Base-by-base conservation (phyloP, 2,329 filamentous ascomycete genomes). In the Eurotiales sp. region DNA sequence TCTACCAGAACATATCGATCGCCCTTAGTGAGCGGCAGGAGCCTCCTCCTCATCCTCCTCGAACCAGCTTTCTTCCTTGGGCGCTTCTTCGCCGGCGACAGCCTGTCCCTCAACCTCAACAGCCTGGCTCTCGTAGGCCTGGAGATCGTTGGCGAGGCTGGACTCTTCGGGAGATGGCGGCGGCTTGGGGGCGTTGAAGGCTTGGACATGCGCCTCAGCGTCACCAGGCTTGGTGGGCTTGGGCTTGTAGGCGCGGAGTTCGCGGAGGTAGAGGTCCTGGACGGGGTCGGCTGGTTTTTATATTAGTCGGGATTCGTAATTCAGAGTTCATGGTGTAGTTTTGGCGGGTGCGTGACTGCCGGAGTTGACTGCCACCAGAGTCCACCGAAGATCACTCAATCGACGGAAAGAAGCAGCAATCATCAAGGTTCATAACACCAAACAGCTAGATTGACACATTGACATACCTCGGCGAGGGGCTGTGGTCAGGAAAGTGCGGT, bases 181-280 rank as follows among this genome's bases (percentile, higher is more conserved):
- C 53, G 90, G 75, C 73, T 87, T 84, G 65, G 93, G 93, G 59
- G 86, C 71, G 67, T 71, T 69, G 80, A 97, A 99, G 72, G 84
- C 88, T 72, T 93, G 88, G 64, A 97, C 93, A 64, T 95, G 87
- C 70, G 89, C 91, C 63, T 92, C 86, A 69, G 91, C 79, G 69
- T 97, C 93, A 65, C 83, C 83, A 58, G 90, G 81, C 81, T 96
- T 96, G 77, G 92, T 71, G 61, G 84, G 78, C 52, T 88, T 79
- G 58, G 85, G 78, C 83, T 97, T 97, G 87, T 96, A 97, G 75
- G 84, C 83, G 78, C 92, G 93, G 70, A 99, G 85, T 77, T 97
- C 91, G 74, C 86, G 87, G 64, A 99, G 85, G 82, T 99, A 99
- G 69, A 99, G 83, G 72, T 97, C 92, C 77, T 97, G 93, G 65